phyloP scores from a whole-genome alignment of 2,329 filamentous ascomycete species.

The Coniochaeta hoffmannii region DNA sequence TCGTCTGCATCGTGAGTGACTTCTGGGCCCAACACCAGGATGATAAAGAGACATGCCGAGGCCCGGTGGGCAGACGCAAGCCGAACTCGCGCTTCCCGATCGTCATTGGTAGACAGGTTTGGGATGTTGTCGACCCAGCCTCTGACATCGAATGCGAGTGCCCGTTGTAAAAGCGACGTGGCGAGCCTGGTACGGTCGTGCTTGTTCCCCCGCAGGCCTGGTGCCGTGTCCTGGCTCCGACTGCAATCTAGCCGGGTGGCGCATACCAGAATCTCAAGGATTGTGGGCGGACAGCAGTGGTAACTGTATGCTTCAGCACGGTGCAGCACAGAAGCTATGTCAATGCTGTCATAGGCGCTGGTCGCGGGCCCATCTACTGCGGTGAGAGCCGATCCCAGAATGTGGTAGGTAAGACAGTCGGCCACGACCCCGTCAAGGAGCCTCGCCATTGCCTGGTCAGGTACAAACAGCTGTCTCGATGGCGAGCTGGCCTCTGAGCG shows the following conservation, averaged over 20 bases:
- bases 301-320: constrained; percentile 37
- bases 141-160: constrained; percentile 31
- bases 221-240: constrained; percentile 9
- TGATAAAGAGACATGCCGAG: constrained; percentile 37
- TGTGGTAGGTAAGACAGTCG: constrained; percentile 41
- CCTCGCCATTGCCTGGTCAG: constrained; percentile 21
- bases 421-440: constrained; percentile 38
- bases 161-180: constrained; percentile 25
- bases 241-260: constrained; percentile 30
- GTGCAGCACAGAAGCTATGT: constrained; percentile 29
- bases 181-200: constrained; percentile 9
- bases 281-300: constrained; percentile 35
- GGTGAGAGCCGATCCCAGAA: constrained; percentile 36
- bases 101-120: constrained; percentile 24
- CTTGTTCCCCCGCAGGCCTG: neutral
- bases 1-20: constrained; percentile 15
- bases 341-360: constrained; percentile 26
- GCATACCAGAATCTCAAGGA: constrained; percentile 34
- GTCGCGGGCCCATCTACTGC: constrained; percentile 17
- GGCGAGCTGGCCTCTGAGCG: neutral
- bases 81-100: constrained; percentile 28
- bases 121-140: constrained; percentile 31
- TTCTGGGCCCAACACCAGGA: constrained; percentile 23
- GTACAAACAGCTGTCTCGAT: neutral
- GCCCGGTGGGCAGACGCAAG: constrained; percentile 35